phyloP scores from a whole-genome alignment of 257 asterid species.

The Voacanga thouarsii region DNA sequence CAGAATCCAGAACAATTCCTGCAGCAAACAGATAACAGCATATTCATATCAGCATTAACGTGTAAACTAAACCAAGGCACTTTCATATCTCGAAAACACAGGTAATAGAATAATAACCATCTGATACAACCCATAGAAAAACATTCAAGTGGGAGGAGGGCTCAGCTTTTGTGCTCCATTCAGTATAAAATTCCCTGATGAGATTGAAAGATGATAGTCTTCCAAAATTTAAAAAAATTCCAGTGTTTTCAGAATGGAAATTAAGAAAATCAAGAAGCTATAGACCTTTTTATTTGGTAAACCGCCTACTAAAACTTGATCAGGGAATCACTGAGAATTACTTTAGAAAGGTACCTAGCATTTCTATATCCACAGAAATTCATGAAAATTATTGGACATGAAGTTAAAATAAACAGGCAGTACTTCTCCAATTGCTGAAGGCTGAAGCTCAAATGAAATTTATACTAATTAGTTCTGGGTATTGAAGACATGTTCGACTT shows the following conservation, averaged over 20 bases:
- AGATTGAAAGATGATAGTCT: not conserved
- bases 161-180: not conserved
- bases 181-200: not conserved
- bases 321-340: not conserved
- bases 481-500: not conserved
- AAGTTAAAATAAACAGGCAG: not conserved
- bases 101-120: not conserved
- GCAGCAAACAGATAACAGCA: slow-evolving; percentile 1
- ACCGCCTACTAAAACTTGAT: not conserved
- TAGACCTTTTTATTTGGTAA: not conserved
- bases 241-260: not conserved
- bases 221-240: not conserved
- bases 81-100: not conserved
- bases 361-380: not conserved
- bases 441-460: not conserved
- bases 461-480: slow-evolving; percentile 1
- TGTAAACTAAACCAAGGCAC: not conserved
- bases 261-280: not conserved
- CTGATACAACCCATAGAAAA: not conserved
- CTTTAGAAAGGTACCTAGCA: not conserved
- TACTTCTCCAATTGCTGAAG: not conserved
- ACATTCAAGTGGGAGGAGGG: not conserved
- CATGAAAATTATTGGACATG: not conserved
- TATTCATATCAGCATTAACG: not conserved
- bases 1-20: slow-evolving; percentile 49